These are phyloP conservation scores for Amoebophrya sp. DNA, from an alignment of 169 alveolate genomes.

Conservation along the genomic window DNA sequence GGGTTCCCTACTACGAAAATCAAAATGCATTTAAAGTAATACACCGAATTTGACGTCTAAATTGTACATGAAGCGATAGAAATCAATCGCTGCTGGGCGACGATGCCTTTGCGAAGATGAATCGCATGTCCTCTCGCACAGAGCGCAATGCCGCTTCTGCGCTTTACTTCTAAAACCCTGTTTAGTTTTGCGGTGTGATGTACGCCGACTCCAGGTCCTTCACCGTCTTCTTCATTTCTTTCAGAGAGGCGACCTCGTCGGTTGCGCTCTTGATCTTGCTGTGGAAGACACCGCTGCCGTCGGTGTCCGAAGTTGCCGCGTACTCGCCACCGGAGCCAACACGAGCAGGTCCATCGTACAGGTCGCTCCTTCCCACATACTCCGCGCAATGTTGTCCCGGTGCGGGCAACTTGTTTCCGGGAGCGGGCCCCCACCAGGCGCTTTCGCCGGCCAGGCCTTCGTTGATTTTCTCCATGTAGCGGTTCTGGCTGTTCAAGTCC, in stretches of 20 bases:
- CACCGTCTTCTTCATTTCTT: background rate
- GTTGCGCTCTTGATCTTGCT: background rate
- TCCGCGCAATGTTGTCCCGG: background rate
- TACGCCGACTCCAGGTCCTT: background rate
- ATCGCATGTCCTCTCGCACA: too few relatives aligned
- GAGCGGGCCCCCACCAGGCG: background rate
- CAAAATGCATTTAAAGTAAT: too few relatives aligned
- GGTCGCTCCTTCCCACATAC: background rate
- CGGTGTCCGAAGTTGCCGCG: too few relatives aligned
- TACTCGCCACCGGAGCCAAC: too few relatives aligned
- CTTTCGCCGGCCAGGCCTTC: background rate
- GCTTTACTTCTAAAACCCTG: too few relatives aligned
- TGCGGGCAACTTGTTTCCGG: background rate
- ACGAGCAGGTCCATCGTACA: background rate
- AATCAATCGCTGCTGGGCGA: too few relatives aligned
- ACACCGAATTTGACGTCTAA: too few relatives aligned
- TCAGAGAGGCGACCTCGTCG: background rate
- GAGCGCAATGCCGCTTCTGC: too few relatives aligned
- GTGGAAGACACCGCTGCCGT: background rate
- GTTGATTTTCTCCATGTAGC: background rate
- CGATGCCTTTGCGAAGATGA: too few relatives aligned
- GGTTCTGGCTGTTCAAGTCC: conserved; percentile 22
- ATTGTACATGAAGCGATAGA: too few relatives aligned
- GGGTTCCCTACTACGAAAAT: too few relatives aligned
- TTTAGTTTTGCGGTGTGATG: background rate